These are phyloP conservation scores for Penicillium cosmopolitanum DNA, from an alignment of 495 filamentous ascomycete genomes.

Conservation along the genomic window DNA sequence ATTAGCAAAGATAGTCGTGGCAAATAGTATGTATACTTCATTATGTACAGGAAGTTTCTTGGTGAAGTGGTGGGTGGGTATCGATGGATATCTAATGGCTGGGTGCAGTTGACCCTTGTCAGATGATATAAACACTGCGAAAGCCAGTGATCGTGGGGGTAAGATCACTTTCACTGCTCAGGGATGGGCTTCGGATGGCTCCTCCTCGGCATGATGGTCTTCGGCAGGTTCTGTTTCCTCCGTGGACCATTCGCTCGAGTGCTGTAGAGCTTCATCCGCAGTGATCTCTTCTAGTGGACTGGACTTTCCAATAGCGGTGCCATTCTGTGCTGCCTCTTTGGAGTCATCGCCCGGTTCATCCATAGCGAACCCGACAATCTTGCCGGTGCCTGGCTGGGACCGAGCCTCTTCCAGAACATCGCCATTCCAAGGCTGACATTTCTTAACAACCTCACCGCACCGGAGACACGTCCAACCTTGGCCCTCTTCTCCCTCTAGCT, in stretches of 20 bases:
- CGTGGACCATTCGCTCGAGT: slow-evolving; percentile 44
- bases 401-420: slow-evolving; percentile 70
- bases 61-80: slow-evolving; percentile 18
- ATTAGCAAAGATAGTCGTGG: not conserved
- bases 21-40: slow-evolving; percentile 1
- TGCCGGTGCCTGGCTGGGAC: slow-evolving; percentile 55
- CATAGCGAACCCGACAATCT: slow-evolving; percentile 72
- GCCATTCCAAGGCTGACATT: slow-evolving; percentile 91
- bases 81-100: slow-evolving; percentile 14
- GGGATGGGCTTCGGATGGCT: slow-evolving; percentile 5
- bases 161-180: not conserved
- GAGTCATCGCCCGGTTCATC: slow-evolving; percentile 37
- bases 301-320: slow-evolving; percentile 19
- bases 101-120: not conserved
- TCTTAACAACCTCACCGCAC: slow-evolving; percentile 82
- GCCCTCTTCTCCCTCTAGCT: slow-evolving; percentile 89
- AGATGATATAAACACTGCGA: not conserved
- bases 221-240: slow-evolving; percentile 33
- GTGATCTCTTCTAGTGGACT: slow-evolving; percentile 35
- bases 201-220: slow-evolving; percentile 9
- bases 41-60: slow-evolving; percentile 16
- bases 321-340: slow-evolving; percentile 13
- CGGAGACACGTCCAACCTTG: slow-evolving; percentile 95
- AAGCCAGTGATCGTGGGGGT: not conserved
- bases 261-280: slow-evolving; percentile 39